Evolutionary conservation across 2,329 filamentous ascomycete species (phyloP).

Genomic region (Colletotrichum godetiae): DNA sequence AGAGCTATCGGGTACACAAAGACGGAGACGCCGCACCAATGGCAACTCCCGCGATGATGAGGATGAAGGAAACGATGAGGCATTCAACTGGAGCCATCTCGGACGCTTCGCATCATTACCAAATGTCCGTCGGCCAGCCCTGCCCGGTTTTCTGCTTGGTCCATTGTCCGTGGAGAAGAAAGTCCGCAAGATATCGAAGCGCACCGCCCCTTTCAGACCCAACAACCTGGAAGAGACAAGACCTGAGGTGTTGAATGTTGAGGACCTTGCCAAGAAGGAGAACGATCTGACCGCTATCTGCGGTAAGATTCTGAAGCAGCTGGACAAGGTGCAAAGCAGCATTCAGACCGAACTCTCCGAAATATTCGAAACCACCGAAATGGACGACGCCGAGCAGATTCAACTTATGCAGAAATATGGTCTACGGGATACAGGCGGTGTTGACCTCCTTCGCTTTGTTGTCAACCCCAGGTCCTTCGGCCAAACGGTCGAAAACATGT

Average conservation of each 20-base stretch:
- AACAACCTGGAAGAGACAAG: conserved; percentile 76
- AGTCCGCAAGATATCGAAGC: conserved; percentile 75
- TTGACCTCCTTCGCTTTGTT: conserved; percentile 87
- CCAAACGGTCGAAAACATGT: conserved; percentile 96
- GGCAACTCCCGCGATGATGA: conserved; percentile 61
- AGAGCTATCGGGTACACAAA: conserved; percentile 62
- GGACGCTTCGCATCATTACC: conserved; percentile 83
- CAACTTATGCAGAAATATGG: conserved; percentile 73
- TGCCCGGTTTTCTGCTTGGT: conserved; percentile 87
- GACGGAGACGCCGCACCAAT: conserved; percentile 52
- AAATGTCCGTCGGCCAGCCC: conserved; percentile 77
- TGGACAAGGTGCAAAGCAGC: conserved; percentile 62
- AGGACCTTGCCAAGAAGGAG: conserved; percentile 81
- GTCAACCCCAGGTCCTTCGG: conserved; percentile 92
- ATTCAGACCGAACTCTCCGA: conserved; percentile 59
- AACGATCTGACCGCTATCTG: conserved; percentile 85
- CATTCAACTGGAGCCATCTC: conserved; percentile 87
- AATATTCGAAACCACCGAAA: conserved; percentile 52
- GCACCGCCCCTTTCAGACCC: conserved; percentile 76
- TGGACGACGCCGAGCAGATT: conserved; percentile 56
- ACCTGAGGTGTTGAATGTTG: conserved; percentile 80
- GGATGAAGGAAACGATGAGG: conserved; percentile 79
- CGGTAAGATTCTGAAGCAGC: conserved; percentile 74
- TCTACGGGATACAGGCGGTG: conserved; percentile 75
- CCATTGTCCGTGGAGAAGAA: conserved; percentile 92